These are phyloP conservation scores for Euphrasia arctica DNA, from an alignment of 305 asterid genomes.

Conservation along the genomic window DNA sequence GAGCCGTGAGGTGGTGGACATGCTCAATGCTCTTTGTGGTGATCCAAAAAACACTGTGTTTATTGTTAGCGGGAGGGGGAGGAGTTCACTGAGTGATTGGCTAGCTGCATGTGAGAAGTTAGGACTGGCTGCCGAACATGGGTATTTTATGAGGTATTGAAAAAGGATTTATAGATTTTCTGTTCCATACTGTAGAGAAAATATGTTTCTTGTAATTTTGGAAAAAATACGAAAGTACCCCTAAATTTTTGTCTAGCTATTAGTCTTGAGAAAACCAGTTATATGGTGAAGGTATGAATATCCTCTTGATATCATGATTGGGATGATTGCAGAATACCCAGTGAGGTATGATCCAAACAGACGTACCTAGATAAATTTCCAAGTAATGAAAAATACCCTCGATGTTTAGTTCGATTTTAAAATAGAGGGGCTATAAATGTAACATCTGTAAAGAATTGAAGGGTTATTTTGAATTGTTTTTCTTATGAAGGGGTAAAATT, in stretches of 20 bases:
- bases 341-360: not conserved
- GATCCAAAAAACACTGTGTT: conserved; percentile 75
- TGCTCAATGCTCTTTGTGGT: conserved; percentile 52
- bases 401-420: too few relatives aligned
- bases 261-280: not conserved
- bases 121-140: conserved; percentile 89
- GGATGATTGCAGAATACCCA: not conserved
- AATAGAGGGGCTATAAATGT: too few relatives aligned
- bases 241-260: not conserved
- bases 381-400: not conserved
- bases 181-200: not conserved
- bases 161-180: not conserved
- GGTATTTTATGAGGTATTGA: conserved; percentile 65
- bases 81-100: conserved; percentile 62
- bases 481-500: not conserved
- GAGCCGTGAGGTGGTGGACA: conserved; percentile 53
- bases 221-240: not conserved
- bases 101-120: conserved; percentile 65
- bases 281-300: not conserved
- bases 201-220: not conserved
- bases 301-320: not conserved
- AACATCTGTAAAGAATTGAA: too few relatives aligned
- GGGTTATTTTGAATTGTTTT: too few relatives aligned
- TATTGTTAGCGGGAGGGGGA: conserved; percentile 84
- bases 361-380: not conserved